phyloP scores from a whole-genome alignment of 2,329 filamentous ascomycete species.

The Cordyceps javanica region DNA sequence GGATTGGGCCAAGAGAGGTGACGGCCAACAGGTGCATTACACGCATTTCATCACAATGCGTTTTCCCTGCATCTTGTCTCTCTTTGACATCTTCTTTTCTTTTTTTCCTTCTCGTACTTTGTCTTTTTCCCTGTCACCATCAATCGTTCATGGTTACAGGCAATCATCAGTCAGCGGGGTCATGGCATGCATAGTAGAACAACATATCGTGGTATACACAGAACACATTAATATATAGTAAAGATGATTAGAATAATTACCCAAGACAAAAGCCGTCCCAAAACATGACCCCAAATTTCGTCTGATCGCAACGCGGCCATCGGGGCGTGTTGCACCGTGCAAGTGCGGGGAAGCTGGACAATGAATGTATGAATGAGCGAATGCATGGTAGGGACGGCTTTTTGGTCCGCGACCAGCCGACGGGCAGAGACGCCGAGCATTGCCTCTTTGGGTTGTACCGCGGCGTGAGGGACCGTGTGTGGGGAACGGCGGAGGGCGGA shows the following conservation, averaged over 20 bases:
- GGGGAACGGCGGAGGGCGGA: background rate
- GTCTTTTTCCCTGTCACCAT: background rate
- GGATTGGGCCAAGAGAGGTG: too few species aligned
- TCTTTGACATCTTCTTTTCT: background rate
- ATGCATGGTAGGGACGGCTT: too few species aligned
- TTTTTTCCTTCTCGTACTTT: background rate
- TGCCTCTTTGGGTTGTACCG: slow-evolving; percentile 2
- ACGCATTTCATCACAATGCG: background rate
- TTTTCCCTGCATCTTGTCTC: background rate
- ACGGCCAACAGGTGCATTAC: background rate
- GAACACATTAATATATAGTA: background rate
- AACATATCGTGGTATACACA: background rate
- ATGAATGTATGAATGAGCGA: too few species aligned
- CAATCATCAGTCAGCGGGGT: background rate
- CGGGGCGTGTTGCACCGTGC: background rate
- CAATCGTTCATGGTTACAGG: background rate
- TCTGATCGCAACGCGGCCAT: background rate
- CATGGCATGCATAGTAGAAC: background rate
- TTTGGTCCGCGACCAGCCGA: slow-evolving; percentile 2
- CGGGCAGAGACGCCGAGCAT: background rate
- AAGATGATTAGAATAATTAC: background rate
- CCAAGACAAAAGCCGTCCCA: background rate
- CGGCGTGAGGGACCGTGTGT: background rate
- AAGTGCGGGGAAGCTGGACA: slow-evolving; percentile 3
- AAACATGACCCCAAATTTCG: too few species aligned